Base-by-base conservation (phyloP, 2,329 filamentous ascomycete species). In the Parafenestella ontariensis region DNA sequence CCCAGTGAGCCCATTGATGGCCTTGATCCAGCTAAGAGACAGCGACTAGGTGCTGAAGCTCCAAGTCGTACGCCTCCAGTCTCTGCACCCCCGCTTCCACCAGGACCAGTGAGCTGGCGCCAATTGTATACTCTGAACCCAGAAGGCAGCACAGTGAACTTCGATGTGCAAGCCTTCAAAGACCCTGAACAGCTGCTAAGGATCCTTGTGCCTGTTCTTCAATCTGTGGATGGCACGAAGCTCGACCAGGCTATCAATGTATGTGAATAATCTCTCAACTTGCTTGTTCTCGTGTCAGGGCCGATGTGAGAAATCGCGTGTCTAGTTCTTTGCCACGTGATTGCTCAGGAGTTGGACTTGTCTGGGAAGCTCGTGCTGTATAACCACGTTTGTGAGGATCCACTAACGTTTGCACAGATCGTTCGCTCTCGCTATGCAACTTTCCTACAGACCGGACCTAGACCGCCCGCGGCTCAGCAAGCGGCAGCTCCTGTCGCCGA, bases 111-210 rank as follows among this genome's bases (percentile, higher is more conserved):
- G 62, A 94, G 86, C 58, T 85, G 91, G 61, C 90, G 90, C 5
- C 90, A 96, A 57, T 81, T 99, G 3, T 99, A 92, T 72, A 96
- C 92, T 0, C 82, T 99, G 42, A 94, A 92, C 5, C 83, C 84
- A 43, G 92, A 95, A 69, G 81, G 84, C 44, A 89, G 85, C 7
- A 81, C 96, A 20, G 89, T 87, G 58, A 85, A 83, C 4, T 97
- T 98, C 70, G 91, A 97, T 72, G 92, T 94, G 31, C 88, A 90
- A 44, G 85, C 88, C 56, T 83, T 99, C 37, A 90, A 92, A 2
- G 70, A 74, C 78, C 71, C 87, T 10, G 85, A 91, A 20, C 78
- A 96, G 52, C 86, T 96, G 3, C 84, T 91, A 15, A 90, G 88
- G 67, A 92, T 99, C 46, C 86, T 90, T n/a, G 86, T 95, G 36